phyloP scores from a whole-genome alignment of 106 monocot genomes.

The Gastrodia elata region DNA sequence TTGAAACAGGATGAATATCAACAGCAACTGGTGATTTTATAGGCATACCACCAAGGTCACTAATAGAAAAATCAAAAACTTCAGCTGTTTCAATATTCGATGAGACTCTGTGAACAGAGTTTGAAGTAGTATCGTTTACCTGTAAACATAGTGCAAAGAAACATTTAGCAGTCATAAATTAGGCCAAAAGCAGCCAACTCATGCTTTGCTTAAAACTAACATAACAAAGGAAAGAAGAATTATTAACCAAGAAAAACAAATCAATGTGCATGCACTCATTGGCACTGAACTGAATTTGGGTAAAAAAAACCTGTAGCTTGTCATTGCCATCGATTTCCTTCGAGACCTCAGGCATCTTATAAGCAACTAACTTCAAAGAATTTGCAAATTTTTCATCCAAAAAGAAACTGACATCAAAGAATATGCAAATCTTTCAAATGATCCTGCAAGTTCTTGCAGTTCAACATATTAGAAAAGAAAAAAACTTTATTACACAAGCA shows the following conservation, averaged over 20 bases:
- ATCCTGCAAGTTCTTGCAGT: conserved; percentile 21
- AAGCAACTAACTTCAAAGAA: conserved; percentile 10
- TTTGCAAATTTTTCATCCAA: conserved; percentile 14
- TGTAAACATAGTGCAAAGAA: neutral
- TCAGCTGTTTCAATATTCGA: conserved; percentile 13
- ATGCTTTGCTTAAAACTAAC: neutral
- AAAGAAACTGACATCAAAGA: conserved; percentile 9
- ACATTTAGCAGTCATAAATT: neutral
- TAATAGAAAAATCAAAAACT: conserved; percentile 1
- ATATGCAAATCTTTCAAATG: conserved; percentile 12
- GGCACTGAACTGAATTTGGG: conserved; percentile 8
- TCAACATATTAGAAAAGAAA: conserved; percentile 2
- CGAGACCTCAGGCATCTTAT: neutral
- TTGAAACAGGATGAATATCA: conserved; percentile 5
- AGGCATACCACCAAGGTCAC: neutral
- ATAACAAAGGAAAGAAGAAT: neutral
- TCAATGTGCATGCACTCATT: conserved; percentile 11
- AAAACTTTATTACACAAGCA: neutral
- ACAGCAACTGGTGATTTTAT: conserved; percentile 7
- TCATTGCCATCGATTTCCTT: conserved; percentile 14
- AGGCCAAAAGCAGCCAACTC: neutral
- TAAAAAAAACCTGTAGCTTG: conserved; percentile 1
- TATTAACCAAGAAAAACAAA: conserved; percentile 6
- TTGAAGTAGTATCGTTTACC: neutral
- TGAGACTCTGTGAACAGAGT: conserved; percentile 10